Percentiles rank a stretch among this genome's conserved stretches.
These are phyloP conservation scores for Mortierella sp. DNA, from an alignment of 371 early-diverging fungal species.

Conservation along the genomic window DNA sequence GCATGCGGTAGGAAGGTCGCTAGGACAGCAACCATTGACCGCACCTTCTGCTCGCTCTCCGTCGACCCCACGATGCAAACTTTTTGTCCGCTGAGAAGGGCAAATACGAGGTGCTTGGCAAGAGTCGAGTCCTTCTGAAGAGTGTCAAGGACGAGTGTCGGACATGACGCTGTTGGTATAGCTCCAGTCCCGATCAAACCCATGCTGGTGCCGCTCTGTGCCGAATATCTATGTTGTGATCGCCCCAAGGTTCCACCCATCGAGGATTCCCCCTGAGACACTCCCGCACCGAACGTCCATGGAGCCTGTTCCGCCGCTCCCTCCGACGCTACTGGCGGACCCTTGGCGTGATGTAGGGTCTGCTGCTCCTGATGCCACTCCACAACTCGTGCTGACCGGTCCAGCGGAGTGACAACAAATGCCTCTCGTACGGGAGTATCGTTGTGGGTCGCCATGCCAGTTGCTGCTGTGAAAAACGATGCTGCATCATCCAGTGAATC, in stretches of 20 bases:
- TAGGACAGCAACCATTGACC: constrained; percentile 59
- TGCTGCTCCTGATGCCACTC: constrained; percentile 58
- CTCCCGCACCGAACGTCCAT: constrained; percentile 39
- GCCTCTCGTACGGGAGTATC: constrained; percentile 46
- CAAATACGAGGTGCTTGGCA: constrained; percentile 44
- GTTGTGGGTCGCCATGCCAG: constrained; percentile 28
- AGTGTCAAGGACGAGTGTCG: constrained; percentile 32
- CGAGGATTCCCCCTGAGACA: constrained; percentile 23
- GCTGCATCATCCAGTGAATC: constrained; percentile 53
- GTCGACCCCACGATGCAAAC: constrained; percentile 49
- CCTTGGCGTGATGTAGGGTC: constrained; percentile 44
- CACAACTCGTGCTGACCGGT: constrained; percentile 45
- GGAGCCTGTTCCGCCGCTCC: constrained; percentile 23
- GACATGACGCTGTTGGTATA: constrained; percentile 9
- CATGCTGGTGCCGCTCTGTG: constrained; percentile 40
- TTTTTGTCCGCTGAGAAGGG: constrained; percentile 41
- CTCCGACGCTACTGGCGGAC: background rate
- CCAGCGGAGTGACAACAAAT: constrained; percentile 38
- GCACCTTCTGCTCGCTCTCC: constrained; percentile 64
- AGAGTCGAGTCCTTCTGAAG: constrained; percentile 29
- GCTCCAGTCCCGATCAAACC: constrained; percentile 19
- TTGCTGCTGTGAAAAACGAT: constrained; percentile 51
- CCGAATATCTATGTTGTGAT: constrained; percentile 31
- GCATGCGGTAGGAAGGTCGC: constrained; percentile 44
- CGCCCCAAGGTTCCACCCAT: constrained; percentile 2